Percentiles rank a stretch among this genome's conserved stretches.
These are phyloP conservation scores for Lodderomyces theae DNA, from an alignment of 1,139 yeast genomes.

Conservation along the genomic window DNA sequence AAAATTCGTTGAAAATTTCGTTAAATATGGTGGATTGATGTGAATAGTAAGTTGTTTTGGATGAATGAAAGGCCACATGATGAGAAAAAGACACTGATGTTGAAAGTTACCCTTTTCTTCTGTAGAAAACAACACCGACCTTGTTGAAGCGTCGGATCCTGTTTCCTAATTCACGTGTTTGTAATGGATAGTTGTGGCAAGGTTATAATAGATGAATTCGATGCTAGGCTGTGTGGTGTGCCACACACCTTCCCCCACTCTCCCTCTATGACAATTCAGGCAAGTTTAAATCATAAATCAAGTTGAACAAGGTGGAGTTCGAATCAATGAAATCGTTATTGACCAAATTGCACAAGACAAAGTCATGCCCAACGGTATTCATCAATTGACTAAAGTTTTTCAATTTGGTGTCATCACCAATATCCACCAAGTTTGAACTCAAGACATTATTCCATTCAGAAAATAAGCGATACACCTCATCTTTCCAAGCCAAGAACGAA, in stretches of 20 bases:
- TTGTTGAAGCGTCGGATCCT: constrained; percentile 2
- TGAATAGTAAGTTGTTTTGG: neutral
- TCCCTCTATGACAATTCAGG: constrained; percentile 15
- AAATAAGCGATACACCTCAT: constrained; percentile 83
- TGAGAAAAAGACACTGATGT: constrained; percentile 4
- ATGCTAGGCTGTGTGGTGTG: too few relatives aligned
- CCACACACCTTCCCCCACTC: neutral
- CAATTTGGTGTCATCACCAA: constrained; percentile 27
- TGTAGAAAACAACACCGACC: neutral
- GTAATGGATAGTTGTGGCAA: neutral
- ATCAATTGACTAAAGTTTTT: constrained; percentile 41
- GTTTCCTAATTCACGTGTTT: neutral
- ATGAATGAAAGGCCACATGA: neutral
- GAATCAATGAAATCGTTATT: constrained; percentile 74
- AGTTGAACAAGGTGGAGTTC: constrained; percentile 47
- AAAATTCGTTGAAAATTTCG: neutral
- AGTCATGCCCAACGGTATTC: constrained; percentile 51
- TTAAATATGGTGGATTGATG: neutral
- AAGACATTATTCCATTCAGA: constrained; percentile 73
- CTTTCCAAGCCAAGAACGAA: constrained; percentile 94
- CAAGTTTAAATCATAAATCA: constrained; percentile 29
- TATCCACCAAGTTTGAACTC: constrained; percentile 35
- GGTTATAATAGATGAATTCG: too few relatives aligned
- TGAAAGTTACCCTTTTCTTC: constrained; percentile 2
- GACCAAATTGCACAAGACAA: constrained; percentile 81